Base-by-base conservation (phyloP, 768 basidiomycete genomes). In the Kwoniella bestiolae region DNA sequence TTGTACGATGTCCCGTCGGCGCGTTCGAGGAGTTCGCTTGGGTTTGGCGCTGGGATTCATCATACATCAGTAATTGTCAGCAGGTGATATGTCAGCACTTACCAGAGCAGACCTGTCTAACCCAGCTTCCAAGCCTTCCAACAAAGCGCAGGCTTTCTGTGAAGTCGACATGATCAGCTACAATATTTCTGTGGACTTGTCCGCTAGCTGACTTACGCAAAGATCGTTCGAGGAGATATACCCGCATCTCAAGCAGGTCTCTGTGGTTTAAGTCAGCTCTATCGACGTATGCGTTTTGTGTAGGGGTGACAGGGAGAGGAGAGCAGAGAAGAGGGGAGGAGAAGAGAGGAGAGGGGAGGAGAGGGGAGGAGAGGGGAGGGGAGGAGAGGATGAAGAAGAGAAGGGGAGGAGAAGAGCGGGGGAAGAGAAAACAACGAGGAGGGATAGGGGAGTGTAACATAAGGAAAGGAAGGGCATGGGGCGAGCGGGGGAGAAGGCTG, bases 191-290 rank as follows among this genome's bases (percentile, higher is more conserved):
- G 0, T 21, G 25, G 7, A 47, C 21, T 9, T 7, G 62, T 26
- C 56, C 45, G 58, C 14, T 16, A 35, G 49, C 29, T 49, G 29
- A 79, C 75, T 69, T 14, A 80, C 79, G 65, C 81, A 81, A 34
- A 99, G 82, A n/a, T 90, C 88, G 71, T 98, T 96, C 67, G 92
- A 94, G 3, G 94, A 91, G 85, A 98, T 94, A 79, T 94, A 94
- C 2, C 94, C 94, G 72, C 96, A 99, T 51, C 92, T 85, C 73
- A 87, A 85, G 78, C 96, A 99, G 16, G 87, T 92, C 83, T 92
- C 94, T 98, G 77, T 55, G 29, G 4, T 59, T 21, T 26, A 7
- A 25, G 23, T 50, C 56, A 49, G 63, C 58, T 25, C 23, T 11
- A 0, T 41, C 26, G 18, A 11, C 18, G n/a, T n/a, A n/a, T n/a